Evolutionary conservation across 768 basidiomycete species (phyloP).

Genomic region (Arthromyces matolae): DNA sequence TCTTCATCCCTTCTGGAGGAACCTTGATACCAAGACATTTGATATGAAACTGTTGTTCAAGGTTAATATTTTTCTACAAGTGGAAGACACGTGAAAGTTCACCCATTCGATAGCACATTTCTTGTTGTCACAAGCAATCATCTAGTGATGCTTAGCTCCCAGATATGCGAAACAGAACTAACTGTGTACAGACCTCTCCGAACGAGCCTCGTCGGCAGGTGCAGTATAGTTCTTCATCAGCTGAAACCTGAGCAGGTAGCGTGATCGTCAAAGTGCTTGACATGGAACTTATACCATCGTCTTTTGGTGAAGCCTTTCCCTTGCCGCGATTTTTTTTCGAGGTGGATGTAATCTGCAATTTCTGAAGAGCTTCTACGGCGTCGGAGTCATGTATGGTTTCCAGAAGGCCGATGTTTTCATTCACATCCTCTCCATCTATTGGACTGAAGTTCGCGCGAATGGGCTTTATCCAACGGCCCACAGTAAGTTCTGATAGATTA

Average conservation of each 20-base stretch:
- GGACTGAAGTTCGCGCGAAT: conserved; percentile 41
- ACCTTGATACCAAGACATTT: conserved; percentile 55
- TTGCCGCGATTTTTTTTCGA: conserved; percentile 20
- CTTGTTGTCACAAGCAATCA: conserved; percentile 82
- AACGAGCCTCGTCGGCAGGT: conserved; percentile 78
- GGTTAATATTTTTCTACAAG: conserved; percentile 1
- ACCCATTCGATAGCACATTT: conserved; percentile 83
- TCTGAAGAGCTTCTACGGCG: conserved; percentile 1
- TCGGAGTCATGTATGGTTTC: not conserved
- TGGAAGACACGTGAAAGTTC: conserved; percentile 26
- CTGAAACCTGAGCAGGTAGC: conserved; percentile 26
- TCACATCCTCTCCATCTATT: conserved; percentile 27
- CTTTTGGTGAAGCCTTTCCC: conserved; percentile 17
- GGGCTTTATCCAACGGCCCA: conserved; percentile 50
- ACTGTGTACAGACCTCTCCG: conserved; percentile 60
- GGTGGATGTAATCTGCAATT: conserved; percentile 6
- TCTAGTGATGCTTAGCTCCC: conserved; percentile 37
- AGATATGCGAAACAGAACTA: conserved; percentile 8
- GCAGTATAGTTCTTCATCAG: conserved; percentile 59
- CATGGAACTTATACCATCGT: not conserved
- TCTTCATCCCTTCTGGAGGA: conserved; percentile 46
- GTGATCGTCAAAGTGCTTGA: conserved; percentile 34
- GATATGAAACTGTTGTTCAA: conserved; percentile 59
- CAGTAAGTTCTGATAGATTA: conserved; percentile 58
- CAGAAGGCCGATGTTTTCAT: not conserved